Conservation (phyloP, 352 stramenopile species). For the Lagenidium giganteum region DNA sequence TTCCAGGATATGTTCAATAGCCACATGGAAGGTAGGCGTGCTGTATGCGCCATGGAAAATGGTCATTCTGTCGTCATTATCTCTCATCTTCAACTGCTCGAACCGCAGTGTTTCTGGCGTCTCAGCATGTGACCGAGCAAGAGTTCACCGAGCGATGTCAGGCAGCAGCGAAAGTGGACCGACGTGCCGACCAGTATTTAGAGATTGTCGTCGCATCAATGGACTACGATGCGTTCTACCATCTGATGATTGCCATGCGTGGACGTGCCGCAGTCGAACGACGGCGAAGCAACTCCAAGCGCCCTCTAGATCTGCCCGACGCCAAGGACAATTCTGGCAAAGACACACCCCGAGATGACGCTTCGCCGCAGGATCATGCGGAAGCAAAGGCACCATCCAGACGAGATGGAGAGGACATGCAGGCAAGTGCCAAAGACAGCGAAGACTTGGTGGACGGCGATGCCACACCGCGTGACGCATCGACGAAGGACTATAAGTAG, state of each 20-base stretch:
- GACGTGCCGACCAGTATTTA: slow-evolving; percentile 59
- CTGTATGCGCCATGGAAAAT: slow-evolving; percentile 1
- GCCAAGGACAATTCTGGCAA: slow-evolving; percentile 3
- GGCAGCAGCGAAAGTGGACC: slow-evolving; percentile 46
- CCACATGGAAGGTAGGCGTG: slow-evolving; percentile 49
- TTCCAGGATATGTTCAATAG: slow-evolving; percentile 76
- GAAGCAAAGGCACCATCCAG: no score
- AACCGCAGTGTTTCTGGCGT: slow-evolving; percentile 39
- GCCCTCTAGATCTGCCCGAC: slow-evolving; percentile 7
- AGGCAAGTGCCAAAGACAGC: no score
- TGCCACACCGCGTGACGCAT: no score
- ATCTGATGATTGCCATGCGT: slow-evolving; percentile 73
- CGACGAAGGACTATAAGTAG: no score
- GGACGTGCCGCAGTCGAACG: slow-evolving; percentile 35
- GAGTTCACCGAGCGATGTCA: slow-evolving; percentile 53
- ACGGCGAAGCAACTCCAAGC: slow-evolving; percentile 2
- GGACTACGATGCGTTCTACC: slow-evolving; percentile 70
- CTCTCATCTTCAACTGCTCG: not conserved
- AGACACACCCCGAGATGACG: no score
- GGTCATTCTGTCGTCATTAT: not conserved
- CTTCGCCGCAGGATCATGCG: no score
- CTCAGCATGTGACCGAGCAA: slow-evolving; percentile 43
- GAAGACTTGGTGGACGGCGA: no score
- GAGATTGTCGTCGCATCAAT: slow-evolving; percentile 76
- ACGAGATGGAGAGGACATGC: no score